Evolutionary conservation across 306 rosid genomes (phyloP), one percentile per base, ranked within the genome.

Genomic region (Canavalia ensiformis): DNA sequence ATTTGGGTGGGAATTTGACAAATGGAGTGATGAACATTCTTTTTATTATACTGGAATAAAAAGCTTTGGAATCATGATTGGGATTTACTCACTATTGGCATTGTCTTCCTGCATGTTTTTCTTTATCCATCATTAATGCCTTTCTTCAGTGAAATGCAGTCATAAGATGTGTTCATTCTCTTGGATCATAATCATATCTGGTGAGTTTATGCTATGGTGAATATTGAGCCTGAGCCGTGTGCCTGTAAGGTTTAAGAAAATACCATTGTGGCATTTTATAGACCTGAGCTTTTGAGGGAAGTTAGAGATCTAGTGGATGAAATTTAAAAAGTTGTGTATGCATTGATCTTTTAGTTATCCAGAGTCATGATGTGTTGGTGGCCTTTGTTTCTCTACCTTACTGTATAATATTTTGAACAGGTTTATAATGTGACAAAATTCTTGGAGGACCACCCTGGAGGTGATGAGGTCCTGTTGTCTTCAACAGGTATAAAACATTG

Each of bases 361-460:
- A 39, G 64, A 63, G 33, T 34, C 13, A n/a, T 76, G 57, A 9
- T 55, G 8, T 25, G 13, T 67, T 41, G 58, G 30, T 76, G 52
- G 9, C 25, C 39, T 81, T 33, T 87, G 34, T 13, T 68, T 80
- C 45, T 10, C 18, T 82, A 65, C 42, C 69, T 29, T 71, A 73
- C 6, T 12, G 47, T 73, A 13, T 56, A 30, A 35, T 39, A 73
- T 49, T 44, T 58, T 75, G 68, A 67, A 74, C 93, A 95, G 99
- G 99, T 93, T 28, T 95, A 87, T 50, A 83, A 95, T 84, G 98
- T 95, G 81, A 93, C 99, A 7, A 90, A 87, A 67, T 95, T 95
- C 91, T 90, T 95, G 75, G 98, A 95, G 42, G 99, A 95, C 76
- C 99, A 95, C 86, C 99, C 99, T 35, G 99, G 99, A 35, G 99